Evolutionary conservation across 1,284 basidiomycete species (phyloP), one percentile per base, ranked within the genome.

Genomic region (Cystobasidiaceae sp.): DNA sequence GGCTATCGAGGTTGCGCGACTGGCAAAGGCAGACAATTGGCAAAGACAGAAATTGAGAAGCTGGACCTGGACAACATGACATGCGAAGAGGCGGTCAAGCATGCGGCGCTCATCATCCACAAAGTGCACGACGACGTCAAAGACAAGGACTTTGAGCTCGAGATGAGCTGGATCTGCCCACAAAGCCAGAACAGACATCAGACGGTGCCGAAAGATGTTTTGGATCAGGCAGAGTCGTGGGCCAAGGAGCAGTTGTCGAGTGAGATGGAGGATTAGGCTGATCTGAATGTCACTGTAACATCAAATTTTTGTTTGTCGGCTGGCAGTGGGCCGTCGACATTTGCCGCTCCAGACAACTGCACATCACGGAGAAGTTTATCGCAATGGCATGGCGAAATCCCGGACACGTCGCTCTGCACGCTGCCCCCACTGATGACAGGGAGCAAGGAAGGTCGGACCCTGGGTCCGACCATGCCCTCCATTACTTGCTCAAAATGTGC

Each of bases 1-100:
- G 93, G 93, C 27, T 96, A 96, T 78, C 83, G 91, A 69, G 93
- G 91, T 23, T 89, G 89, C 25, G 96, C 96, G 7, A 86, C 96
- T 19, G 96, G 96, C 60, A 99, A 98, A 78, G 96, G 96, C 21
- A 86, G 89, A 67, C 93, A 97, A 74, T 82, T 98, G 68, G 96
- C 96, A 19, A 97, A 97, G 82, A 98, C 94, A 2, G 96, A 98
- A 77, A 81, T 99, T 59, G 96, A 99, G 79, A 98, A 99, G 79
- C 84, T 97, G 62, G 88, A 90, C 72, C 80, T 96, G 49, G 79
- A 86, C 3, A 86, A 88, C 70, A 77, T 97, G 59, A 84, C 88
- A 2, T 84, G 83, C 56, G 82, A 86, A 68, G 86, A 97, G 77
- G 93, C 91, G n/a, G 89, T 93, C 13, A 80, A 85, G 68, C 92